Percentiles rank a stretch among this genome's conserved stretches.
Conservation (phyloP, 2,329 filamentous ascomycete genomes). For the Phialophora chinensis region DNA sequence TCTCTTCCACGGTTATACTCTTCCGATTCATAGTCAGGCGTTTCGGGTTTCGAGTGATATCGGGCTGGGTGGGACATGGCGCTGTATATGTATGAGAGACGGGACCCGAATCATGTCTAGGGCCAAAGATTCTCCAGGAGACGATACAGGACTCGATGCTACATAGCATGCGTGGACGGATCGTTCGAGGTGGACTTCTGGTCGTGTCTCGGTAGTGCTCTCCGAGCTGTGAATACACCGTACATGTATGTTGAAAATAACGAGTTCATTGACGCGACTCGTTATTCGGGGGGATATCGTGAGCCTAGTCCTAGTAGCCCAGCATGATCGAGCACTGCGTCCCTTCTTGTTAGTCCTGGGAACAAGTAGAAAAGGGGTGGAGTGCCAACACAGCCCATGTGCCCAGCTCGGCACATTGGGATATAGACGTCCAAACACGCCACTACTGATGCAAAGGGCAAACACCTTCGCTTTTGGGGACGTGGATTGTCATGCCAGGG, state of each 20-base stretch:
- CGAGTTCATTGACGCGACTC: neutral
- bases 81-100: neutral
- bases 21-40: neutral
- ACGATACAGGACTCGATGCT: neutral
- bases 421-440: neutral
- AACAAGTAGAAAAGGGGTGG: neutral
- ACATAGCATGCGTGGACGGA: neutral
- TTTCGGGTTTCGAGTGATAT: neutral
- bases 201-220: neutral
- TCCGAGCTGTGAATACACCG: neutral
- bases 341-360: neutral
- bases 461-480: neutral
- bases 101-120: neutral
- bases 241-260: neutral
- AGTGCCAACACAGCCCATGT: no score
- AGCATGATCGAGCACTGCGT: slow-evolving; percentile 34
- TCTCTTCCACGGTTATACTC: neutral
- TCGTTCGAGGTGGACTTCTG: neutral
- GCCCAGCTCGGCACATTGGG: neutral
- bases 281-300: neutral
- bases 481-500: neutral
- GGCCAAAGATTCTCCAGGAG: neutral
- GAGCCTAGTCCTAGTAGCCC: slow-evolving; percentile 15
- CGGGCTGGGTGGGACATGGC: neutral
- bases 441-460: neutral